Base-by-base conservation (phyloP, 106 monocot species). In the Posidonia australis region DNA sequence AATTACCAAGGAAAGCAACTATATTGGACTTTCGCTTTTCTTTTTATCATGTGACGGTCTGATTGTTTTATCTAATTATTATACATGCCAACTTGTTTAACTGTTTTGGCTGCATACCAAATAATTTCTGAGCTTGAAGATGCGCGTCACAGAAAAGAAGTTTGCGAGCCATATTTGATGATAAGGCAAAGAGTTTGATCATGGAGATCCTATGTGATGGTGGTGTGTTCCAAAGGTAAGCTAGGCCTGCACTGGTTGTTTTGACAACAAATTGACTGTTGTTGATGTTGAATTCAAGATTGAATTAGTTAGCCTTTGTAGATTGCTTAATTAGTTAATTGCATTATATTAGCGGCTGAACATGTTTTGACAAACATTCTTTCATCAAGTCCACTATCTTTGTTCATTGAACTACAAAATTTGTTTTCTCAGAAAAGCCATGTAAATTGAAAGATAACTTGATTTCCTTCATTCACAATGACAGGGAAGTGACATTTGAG, bases 181-280 rank as follows among this genome's bases (percentile, higher is more conserved):
- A 84, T 22, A 96, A 96, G 67, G 87, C 78, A 19, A 96, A 80
- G 66, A 68, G 51, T 55, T 72, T 96, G 41, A 79, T 90, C 43
- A 78, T 70, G 72, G 84, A 90, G 64, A 82, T 96, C 60, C 72
- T 90, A 30, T 25, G 26, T 23, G 47, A 27, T 36, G 72, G 85
- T 63, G 76, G 46, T 49, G 62, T 65, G 49, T 75, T 44, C 9
- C 72, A 77, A 71, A 63, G 78, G 88, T 88, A 63, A 24, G 41
- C 11, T 60, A 44, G 0, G 5, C 36, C 36, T 7, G 7, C 19
- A 44, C 19, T 46, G 9, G 4, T n/a, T 65, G 26, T n/a, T 29
- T 22, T 29, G n/a, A 16, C 59, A 3, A 31, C 29, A 28, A 30
- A 23, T 65, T 36, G 20, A 53, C 27, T 52, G 49, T 30, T 51